Percentiles rank a stretch among this genome's conserved stretches.
Conservation (phyloP, 305 asterid species). For the Fraxinus floribunda region DNA sequence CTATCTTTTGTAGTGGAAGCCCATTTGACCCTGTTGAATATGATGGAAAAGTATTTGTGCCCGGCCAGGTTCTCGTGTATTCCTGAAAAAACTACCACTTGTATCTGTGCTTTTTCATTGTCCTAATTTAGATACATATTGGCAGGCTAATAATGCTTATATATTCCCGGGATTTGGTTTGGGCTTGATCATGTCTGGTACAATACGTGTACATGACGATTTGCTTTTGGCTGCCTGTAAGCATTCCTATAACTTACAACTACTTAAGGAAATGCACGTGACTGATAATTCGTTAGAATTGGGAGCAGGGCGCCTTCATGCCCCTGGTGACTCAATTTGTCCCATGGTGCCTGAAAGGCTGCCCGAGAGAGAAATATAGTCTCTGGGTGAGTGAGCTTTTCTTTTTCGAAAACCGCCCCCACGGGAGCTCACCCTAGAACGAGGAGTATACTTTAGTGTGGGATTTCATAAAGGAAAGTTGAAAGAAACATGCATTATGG, state of each 20-base stretch:
- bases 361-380: background rate
- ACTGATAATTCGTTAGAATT: background rate
- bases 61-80: slow-evolving; percentile 74
- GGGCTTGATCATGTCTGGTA: slow-evolving; percentile 90
- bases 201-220: slow-evolving; percentile 86
- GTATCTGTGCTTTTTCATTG: background rate
- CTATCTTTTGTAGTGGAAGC: slow-evolving; percentile 90
- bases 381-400: background rate
- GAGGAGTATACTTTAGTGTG: background rate
- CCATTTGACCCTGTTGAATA: slow-evolving; percentile 80
- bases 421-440: background rate
- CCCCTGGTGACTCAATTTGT: background rate
- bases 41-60: slow-evolving; percentile 56
- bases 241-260: slow-evolving; percentile 22
- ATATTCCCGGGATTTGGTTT: slow-evolving; percentile 93
- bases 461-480: background rate
- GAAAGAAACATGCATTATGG: slow-evolving; percentile 5
- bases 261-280: background rate
- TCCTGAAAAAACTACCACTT: slow-evolving; percentile 5
- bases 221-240: slow-evolving; percentile 89
- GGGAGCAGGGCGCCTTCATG: background rate
- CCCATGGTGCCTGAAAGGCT: background rate
- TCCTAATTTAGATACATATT: slow-evolving; percentile 10
- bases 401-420: background rate
- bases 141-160: slow-evolving; percentile 89